Evolutionary conservation across 306 rosid species (phyloP), one percentile per base, ranked within the genome.

Genomic region (Corylus avellana): DNA sequence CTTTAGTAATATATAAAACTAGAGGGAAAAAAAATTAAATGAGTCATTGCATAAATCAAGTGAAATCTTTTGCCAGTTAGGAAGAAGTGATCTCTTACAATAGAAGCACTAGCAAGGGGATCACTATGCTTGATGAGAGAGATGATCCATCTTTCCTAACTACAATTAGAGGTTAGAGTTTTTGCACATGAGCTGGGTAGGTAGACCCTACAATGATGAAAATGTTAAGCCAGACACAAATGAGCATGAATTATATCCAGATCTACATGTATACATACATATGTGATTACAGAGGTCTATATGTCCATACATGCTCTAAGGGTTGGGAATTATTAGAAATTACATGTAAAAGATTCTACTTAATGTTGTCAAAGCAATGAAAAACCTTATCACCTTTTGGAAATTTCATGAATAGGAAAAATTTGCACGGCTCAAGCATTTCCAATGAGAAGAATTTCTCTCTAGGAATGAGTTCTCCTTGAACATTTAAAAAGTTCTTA

Each of bases 371-470:
- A 37, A 66, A 39, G 44, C 20, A 66, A 14, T 37, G 72, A 42
- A 16, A 66, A 66, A n/a, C 72, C 72, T 66, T 16, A 63, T 63
- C 46, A 63, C 39, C 18, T 63, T 61, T 16, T 62, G 18, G 68
- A 62, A 62, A 62, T 62, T 62, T 62, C 39, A 62, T 29, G 44
- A 62, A 62, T 29, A 2, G 44, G 68, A 29, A 62, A 62, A 12
- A 5, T 5, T 29, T 62, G 44, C 68, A 62, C 27, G 29, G 68
- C n/a, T 29, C n/a, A 62, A 62, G 68, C 9, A 62, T 62, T 27
- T 62, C 10, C 42, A 62, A 62, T 5, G n/a, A 62, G 27, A 62
- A 1, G 7, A 27, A 62, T 29, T 37, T 32, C 27, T 6, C 27
- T 42, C 10, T 62, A 7, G 37, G 44, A 62, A 62, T 13, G 11